Percentiles rank a stretch among this genome's conserved stretches.
phyloP scores from a whole-genome alignment of 306 rosid species.

The Vigna reflexopilosa region DNA sequence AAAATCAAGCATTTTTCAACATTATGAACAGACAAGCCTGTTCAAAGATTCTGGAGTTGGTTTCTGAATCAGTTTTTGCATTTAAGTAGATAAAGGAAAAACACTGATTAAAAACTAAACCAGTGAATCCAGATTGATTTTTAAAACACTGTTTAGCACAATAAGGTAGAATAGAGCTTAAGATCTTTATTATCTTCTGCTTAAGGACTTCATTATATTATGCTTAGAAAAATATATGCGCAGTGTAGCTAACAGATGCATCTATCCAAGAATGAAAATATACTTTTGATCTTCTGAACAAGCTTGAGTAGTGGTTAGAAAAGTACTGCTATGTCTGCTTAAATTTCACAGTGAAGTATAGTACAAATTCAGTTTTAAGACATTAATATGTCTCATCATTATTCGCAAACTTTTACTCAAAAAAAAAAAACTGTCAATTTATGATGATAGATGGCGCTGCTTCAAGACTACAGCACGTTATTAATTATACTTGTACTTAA shows the following conservation, averaged over 20 bases:
- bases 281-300: no score
- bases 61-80: not conserved
- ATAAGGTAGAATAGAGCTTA: not conserved
- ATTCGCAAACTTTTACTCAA: not conserved
- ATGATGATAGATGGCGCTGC: not conserved
- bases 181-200: not conserved
- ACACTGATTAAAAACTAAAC: not conserved
- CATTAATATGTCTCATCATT: not conserved
- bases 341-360: not conserved
- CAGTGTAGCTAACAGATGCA: no score
- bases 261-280: no score
- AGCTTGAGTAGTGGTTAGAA: not conserved
- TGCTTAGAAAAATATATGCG: no score
- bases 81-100: not conserved
- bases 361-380: not conserved
- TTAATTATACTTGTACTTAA: not conserved
- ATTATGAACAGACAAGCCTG: not conserved
- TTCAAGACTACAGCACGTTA: not conserved
- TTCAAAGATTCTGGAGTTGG: not conserved
- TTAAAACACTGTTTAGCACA: not conserved
- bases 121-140: not conserved
- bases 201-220: no score
- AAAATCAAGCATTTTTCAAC: not conserved
- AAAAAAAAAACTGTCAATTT: not conserved
- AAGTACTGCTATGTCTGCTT: no score